These are phyloP conservation scores for Ophioceras dolichostomum DNA, from an alignment of 2,329 filamentous ascomycete genomes.

Conservation along the genomic window DNA sequence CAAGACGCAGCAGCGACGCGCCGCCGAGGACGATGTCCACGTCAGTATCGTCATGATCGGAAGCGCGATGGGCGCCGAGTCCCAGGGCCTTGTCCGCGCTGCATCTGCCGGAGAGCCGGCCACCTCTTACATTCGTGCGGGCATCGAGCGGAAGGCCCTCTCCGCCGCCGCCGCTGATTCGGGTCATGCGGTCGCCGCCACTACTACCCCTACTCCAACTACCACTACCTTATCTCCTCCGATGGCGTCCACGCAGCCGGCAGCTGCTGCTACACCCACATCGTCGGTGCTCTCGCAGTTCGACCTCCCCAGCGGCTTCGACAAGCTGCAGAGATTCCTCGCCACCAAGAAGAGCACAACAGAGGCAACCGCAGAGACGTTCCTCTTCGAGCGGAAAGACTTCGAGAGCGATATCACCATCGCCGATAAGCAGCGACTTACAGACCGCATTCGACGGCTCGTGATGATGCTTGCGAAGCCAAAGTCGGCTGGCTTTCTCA, in stretches of 20 bases:
- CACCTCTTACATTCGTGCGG: slow-evolving; percentile 5
- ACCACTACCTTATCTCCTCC: too few species aligned
- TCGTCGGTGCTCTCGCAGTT: slow-evolving; percentile 1
- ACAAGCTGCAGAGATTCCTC: background rate
- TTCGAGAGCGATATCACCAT: slow-evolving; percentile 4
- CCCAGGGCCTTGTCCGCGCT: slow-evolving; percentile 6
- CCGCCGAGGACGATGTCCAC: slow-evolving; percentile 5
- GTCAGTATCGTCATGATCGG: slow-evolving; percentile 8
- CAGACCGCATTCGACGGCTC: slow-evolving; percentile 6
- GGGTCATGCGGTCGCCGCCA: background rate
- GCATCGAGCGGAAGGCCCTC: slow-evolving; percentile 7
- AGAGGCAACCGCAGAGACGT: background rate
- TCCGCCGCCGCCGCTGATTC: slow-evolving; percentile 2
- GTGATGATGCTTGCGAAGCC: slow-evolving; percentile 6
- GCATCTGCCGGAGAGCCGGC: slow-evolving; percentile 4
- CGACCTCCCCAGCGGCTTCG: background rate
- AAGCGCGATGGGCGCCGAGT: slow-evolving; percentile 7
- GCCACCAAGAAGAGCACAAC: background rate
- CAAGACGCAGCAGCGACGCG: slow-evolving; percentile 4
- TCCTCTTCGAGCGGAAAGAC: slow-evolving; percentile 7
- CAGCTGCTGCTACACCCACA: background rate
- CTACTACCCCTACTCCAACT: background rate
- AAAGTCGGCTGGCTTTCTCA: slow-evolving; percentile 5
- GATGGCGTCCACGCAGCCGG: background rate
- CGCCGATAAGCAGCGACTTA: slow-evolving; percentile 4